Evolutionary conservation across 305 asterid species (phyloP), one percentile per base, ranked within the genome.

Genomic region (Fraxinus velutina): DNA sequence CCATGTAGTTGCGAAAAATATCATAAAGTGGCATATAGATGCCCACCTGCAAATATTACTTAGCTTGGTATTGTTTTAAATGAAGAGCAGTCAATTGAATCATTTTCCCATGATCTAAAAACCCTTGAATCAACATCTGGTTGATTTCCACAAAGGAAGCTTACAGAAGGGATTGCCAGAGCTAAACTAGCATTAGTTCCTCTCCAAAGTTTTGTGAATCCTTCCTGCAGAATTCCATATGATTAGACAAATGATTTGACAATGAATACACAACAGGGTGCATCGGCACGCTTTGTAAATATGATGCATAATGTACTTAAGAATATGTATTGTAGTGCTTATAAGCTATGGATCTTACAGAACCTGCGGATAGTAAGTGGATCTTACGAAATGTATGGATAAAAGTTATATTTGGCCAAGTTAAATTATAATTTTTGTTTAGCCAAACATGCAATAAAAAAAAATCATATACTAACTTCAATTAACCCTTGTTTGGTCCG

Each of bases 1-100:
- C 99, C 94, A 94, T 76, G 89, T 77, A 81, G 86, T 85, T 92
- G 22, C 88, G 92, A 57, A 92, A 94, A 88, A 96, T 86, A 86
- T 96, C 99, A 86, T 96, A 96, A 55, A 90, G 86, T 2, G 99
- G 99, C 93, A 95, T 88, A 84, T 95, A 95, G 57, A 95, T 92
- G 75, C 96, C 99, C 81, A 96, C 99, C 97, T 94, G 88, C 44
- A 84, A 79, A 75, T 70, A 85, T 13, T 21, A 22, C 60, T 57
- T 68, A 17, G 19, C 42, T 32, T 29, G 22, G 75, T 70, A 34
- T 42, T n/a, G 57, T 12, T 66, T 75, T 80, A 47, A 79, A 44
- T 29, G 19, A 29, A 15, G 55, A 37, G 32, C n/a, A 64, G 15
- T 30, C 39, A 50, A 42, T 15, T 22, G 44, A 15, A 64, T 9